These are phyloP conservation scores for Isoetes engelmannii DNA, from an alignment of 83 land plant genomes.

Conservation along the genomic window DNA sequence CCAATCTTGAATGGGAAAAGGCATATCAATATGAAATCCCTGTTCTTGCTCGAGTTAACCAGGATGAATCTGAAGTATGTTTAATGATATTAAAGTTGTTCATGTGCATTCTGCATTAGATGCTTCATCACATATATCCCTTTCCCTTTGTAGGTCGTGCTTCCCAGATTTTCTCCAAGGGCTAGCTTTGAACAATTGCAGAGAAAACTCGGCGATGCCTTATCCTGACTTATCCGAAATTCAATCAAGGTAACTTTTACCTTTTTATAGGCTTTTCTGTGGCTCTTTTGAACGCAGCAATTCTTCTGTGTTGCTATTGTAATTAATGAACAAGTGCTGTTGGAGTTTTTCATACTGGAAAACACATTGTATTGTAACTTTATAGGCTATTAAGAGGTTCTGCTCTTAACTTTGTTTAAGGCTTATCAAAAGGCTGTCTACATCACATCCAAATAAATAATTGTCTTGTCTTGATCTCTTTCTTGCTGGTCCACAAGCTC, in stretches of 20 bases:
- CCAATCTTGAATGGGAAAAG: conserved; percentile 71
- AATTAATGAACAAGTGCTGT: no score
- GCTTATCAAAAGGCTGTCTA: no score
- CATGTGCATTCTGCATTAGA: neutral
- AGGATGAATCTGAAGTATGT: conserved; percentile 44
- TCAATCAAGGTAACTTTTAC: neutral
- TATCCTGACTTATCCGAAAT: neutral
- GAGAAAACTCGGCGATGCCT: conserved; percentile 59
- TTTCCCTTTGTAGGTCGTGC: conserved; percentile 39
- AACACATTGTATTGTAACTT: no score
- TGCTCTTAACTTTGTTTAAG: no score
- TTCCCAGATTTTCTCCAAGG: conserved; percentile 83
- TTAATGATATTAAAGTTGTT: neutral
- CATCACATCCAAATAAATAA: no score
- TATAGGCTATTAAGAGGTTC: no score
- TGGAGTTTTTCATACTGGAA: no score
- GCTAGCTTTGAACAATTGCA: conserved; percentile 69
- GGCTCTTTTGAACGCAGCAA: no score
- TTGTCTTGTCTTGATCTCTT: no score
- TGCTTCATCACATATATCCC: neutral
- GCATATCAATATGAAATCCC: conserved; percentile 94
- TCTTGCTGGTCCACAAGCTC: no score
- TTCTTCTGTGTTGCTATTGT: no score
- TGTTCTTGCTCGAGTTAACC: conserved; percentile 58
- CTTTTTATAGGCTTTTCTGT: neutral